A percentile compares a stretch with the other conserved stretches of the same genome.
Conservation (phyloP, 805 yeast genomes). For the Dipodascus geniculatus region DNA sequence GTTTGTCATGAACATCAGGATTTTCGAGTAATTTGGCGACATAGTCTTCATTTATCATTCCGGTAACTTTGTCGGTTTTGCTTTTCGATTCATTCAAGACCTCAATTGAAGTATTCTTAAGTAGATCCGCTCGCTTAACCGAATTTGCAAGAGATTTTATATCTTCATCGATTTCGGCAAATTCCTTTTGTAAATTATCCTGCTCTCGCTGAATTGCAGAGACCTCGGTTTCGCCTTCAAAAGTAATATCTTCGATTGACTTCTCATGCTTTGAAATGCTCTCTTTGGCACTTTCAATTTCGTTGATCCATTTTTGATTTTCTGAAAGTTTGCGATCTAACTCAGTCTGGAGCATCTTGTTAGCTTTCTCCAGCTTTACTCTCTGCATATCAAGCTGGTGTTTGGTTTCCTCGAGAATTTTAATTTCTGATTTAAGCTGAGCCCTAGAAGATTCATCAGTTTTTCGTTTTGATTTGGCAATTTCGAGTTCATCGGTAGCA, state of each 20-base stretch:
- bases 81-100: constrained; percentile 9
- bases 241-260: constrained; percentile 6
- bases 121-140: constrained; percentile 7
- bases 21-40: constrained; percentile 9
- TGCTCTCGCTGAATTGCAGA: constrained; percentile 8
- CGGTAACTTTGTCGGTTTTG: constrained; percentile 14
- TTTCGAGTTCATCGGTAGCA: constrained; percentile 21
- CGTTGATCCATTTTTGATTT: constrained; percentile 11
- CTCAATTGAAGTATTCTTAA: constrained; percentile 6
- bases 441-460: constrained; percentile 23
- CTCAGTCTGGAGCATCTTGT: constrained; percentile 13
- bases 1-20: constrained; percentile 12
- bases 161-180: constrained; percentile 13
- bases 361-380: constrained; percentile 20
- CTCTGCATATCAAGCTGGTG: constrained; percentile 27
- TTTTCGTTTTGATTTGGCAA: constrained; percentile 20
- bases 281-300: constrained; percentile 14
- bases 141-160: constrained; percentile 7
- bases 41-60: constrained; percentile 10
- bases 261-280: constrained; percentile 9
- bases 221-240: constrained; percentile 7
- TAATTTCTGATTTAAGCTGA: constrained; percentile 26
- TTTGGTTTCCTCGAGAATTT: constrained; percentile 26
- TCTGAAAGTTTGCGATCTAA: constrained; percentile 8
- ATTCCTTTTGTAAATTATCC: constrained; percentile 8